Evolutionary conservation across 441 rosid species (phyloP), one percentile per base, ranked within the genome.

Genomic region (Eugenia klotzschiana): DNA sequence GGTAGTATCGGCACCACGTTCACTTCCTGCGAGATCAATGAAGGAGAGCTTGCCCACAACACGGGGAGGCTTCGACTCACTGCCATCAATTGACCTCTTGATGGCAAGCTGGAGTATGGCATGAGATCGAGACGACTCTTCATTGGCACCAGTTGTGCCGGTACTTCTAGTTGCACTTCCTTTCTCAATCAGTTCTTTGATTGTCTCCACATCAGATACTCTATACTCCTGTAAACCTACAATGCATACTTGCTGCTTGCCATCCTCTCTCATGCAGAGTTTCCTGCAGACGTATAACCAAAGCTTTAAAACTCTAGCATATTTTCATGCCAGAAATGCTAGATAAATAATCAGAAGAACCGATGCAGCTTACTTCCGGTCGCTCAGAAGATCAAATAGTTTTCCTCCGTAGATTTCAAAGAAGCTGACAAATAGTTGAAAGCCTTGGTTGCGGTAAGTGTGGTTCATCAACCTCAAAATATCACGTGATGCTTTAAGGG

Each of bases 1-100:
- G 22, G 98, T 97, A 79, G 99, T 97, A 90, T 97, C 98, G 33
- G 98, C 98, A 88, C 99, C 99, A 81, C 99, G 97, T 87, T 97
- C 99, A 90, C 99, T 97, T 87, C 98, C 99, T 79, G 99, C 98
- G 82, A 97, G 97, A 90, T 97, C 99, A 84, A 97, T 97, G 88
- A 97, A 97, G 55, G 98, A 97, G 79, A 97, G 97, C 92, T 97
- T 97, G 83, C 99, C 99, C 84, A 97, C 94, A 82, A 92, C 88
- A 87, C 94, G 96, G 16, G 95, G 93, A 84, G 94, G 97, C 93
- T 94, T 94, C 80, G 93, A 86, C 81, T 92, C 97, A 85, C 80
- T 94, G 53, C 94, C 96, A 87, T 94, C 97, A 79, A 91, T 90
- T 50, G 96, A 93, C 86, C 89, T 94, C 92, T 97, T 97, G 86